Evolutionary conservation across 1,284 basidiomycete genomes (phyloP), one percentile per base, ranked within the genome.

Genomic region (Ganoderma lucidum): DNA sequence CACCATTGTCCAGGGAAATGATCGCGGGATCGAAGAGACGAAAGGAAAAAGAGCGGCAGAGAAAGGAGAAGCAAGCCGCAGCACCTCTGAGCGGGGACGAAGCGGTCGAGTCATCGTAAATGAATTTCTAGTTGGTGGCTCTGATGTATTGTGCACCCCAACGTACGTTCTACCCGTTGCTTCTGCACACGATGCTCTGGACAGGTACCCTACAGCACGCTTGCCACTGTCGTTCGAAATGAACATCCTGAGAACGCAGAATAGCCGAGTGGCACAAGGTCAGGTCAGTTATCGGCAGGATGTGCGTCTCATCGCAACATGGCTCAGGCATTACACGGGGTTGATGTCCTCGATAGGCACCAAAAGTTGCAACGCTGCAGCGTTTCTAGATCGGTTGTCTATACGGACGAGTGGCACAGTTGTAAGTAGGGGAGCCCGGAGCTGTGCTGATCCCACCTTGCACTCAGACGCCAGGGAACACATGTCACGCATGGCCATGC

Each of bases 21-120:
- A 85, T 93, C 70, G 84, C 86, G 63, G 92, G 86, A 23, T 93
- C 92, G 44, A 91, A 89, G 77, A 82, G 91, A 62, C 83, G 90
- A 69, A 86, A 84, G 77, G 81, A 78, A 59, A 85, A 83, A 72
- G 70, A 63, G 60, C 61, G 45, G 70, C 72, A 69, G 63, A 73
- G 62, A 59, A 72, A 66, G 67, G 58, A 41, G 61, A 61, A 59
- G 64, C 42, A 39, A 48, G 53, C 64, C 19, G 66, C 66, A 51
- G 58, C 68, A 6, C 35, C 68, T 19, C 35, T 62, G 6, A 45
- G 48, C 44, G 66, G 66, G 48, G 68, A 70, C 48, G 68, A 53
- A 39, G 64, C 59, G 56, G 59, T 60, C 59, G 66, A 44, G 17
- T 51, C 59, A 58, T 67, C 63, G 58, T 71, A 64, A 66, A 68